Evolutionary conservation across 208 protist species (phyloP).

Genomic region (Kentomonas sorsogonicus): DNA sequence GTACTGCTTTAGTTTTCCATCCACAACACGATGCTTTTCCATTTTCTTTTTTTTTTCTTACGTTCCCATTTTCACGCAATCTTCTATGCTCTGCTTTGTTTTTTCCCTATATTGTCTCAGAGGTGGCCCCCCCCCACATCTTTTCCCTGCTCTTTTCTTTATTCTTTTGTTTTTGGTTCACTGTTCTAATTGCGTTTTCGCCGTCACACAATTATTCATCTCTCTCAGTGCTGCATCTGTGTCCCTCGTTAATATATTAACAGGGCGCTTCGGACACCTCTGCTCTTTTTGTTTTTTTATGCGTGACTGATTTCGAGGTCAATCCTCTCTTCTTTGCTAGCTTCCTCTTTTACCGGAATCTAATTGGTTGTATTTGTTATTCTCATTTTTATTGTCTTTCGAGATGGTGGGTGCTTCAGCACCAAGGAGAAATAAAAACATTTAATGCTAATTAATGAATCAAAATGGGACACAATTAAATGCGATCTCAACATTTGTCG

Average conservation of each 20-base stretch:
- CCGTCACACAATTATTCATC: background rate
- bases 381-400: slow-evolving; percentile 9
- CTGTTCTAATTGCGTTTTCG: background rate
- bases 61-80: background rate
- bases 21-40: background rate
- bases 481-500: too few species aligned
- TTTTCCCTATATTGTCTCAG: background rate
- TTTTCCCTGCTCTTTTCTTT: slow-evolving; percentile 5
- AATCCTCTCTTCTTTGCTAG: too few species aligned
- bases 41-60: background rate
- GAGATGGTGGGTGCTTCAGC: too few species aligned
- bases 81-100: background rate
- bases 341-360: too few species aligned
- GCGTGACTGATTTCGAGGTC: too few species aligned
- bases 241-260: too few species aligned
- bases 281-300: too few species aligned
- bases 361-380: background rate
- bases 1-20: background rate
- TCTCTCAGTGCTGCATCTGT: background rate
- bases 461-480: too few species aligned
- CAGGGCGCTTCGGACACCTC: too few species aligned
- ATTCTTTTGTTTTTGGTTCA: background rate
- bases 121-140: background rate
- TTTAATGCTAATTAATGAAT: too few species aligned
- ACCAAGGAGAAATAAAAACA: too few species aligned